These are phyloP conservation scores for Mortierella sp. DNA, from an alignment of 371 early-diverging fungal species.

Conservation along the genomic window DNA sequence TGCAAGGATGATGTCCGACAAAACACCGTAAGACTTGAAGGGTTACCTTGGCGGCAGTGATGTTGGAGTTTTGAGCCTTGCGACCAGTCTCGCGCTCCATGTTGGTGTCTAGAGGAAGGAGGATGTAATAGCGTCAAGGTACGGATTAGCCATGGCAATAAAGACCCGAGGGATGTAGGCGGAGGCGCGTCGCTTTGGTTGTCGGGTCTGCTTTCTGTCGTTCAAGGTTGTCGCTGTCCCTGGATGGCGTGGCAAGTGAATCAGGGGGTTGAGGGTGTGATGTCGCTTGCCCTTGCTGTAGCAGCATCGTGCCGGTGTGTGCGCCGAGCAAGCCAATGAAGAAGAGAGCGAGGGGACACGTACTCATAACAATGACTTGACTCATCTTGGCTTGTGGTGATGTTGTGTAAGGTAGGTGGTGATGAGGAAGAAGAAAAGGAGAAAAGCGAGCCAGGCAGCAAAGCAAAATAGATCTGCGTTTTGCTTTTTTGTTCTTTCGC, in stretches of 20 bases:
- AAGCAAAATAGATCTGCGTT: not conserved
- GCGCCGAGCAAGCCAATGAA: not conserved
- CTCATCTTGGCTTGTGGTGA: slow-evolving; percentile 63
- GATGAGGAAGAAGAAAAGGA: slow-evolving; percentile 14
- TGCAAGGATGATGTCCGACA: not conserved
- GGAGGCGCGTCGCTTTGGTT: not conserved
- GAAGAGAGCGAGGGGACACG: slow-evolving; percentile 28
- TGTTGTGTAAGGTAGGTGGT: slow-evolving; percentile 6
- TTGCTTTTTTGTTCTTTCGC: slow-evolving; percentile 2
- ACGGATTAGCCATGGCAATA: not conserved
- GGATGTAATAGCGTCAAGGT: slow-evolving; percentile 1
- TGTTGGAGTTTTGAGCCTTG: slow-evolving; percentile 98
- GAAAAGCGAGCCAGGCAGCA: not conserved
- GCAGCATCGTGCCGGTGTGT: not conserved
- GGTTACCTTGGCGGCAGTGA: slow-evolving; percentile 95
- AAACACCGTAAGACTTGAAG: not conserved
- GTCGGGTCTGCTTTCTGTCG: not conserved
- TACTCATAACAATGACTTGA: slow-evolving; percentile 84
- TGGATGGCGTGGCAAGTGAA: not conserved
- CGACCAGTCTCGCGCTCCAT: slow-evolving; percentile 96
- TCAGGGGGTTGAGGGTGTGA: not conserved
- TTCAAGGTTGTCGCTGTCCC: not conserved
- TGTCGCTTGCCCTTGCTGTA: not conserved
- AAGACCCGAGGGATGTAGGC: not conserved
- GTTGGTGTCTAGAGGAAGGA: slow-evolving; percentile 80